Base-by-base conservation (phyloP, 129 eudicot species). In the Glebionis coronaria region DNA sequence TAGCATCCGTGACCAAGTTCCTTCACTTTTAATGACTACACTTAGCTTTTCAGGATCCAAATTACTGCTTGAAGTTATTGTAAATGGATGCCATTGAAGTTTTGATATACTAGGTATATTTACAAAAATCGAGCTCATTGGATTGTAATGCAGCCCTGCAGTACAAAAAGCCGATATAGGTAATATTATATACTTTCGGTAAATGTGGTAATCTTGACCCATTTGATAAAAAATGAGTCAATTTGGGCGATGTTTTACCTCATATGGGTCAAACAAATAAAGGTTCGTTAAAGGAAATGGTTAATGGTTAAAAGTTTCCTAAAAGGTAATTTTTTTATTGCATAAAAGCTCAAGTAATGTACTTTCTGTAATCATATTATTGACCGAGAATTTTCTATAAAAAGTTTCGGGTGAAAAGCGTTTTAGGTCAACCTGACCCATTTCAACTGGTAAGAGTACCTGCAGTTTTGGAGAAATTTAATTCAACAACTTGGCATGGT, bases 41-140 rank as follows among this genome's bases (percentile, higher is more conserved):
- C 91, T 88, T 29, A 88, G 77, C 61, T 64, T 78, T n/a, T 88
- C 86, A 7, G 76, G 83, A 46, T 88, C 96, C 67, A 78, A 28
- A 58, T 72, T 82, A 35, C 82, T 78, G 71, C 71, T 80, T 5
- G 96, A 82, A 70, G 76, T 88, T 18, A 88, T 25, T 0, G 91
- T 78, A 46, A 85, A 88, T 31, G 96, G 96, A 83, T 88, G 91
- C 96, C 96, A 88, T 73, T 88, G 89, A 18, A 83, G 79, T 75
- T 76, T 85, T 31, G 96, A 85, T 56, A 88, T 73, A 59, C 78
- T 68, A 6, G 88, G 84, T 54, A 88, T 68, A 15, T 88, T 80
- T 55, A 88, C 46, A 72, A 88, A 88, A 25, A 88, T 69, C 2
- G 75, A 73, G 79, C 96, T 88, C 35, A 74, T 66, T 63, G 91